Evolutionary conservation across 192 early-diverging fungal species (phyloP).

Genomic region (Radiomyces spectabilis): DNA sequence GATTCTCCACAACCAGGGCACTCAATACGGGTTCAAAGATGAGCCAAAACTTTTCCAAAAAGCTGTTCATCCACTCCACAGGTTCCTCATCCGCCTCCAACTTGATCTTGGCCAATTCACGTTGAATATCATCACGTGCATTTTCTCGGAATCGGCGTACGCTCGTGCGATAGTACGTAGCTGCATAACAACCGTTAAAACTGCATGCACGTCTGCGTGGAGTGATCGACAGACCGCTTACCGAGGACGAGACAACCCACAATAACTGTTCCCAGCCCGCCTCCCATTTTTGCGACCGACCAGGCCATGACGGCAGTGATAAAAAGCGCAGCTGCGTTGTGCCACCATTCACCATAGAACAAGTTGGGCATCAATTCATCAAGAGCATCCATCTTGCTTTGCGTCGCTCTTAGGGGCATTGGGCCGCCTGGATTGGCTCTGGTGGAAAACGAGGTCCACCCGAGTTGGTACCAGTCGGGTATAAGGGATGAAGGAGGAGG

Average conservation of each 20-base stretch:
- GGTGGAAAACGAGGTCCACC: constrained; percentile 12
- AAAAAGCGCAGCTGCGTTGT: constrained; percentile 19
- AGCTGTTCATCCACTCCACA: constrained; percentile 75
- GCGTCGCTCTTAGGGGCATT: constrained; percentile 1
- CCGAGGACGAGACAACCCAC: constrained; percentile 18
- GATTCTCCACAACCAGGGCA: constrained; percentile 50
- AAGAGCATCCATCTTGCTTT: background rate
- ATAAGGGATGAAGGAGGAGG: background rate
- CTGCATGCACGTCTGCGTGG: too few relatives aligned
- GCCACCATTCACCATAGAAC: constrained; percentile 28
- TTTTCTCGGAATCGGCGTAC: constrained; percentile 42
- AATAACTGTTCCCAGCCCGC: constrained; percentile 9
- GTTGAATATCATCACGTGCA: constrained; percentile 49
- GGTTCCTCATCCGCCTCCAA: constrained; percentile 47
- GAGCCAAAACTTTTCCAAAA: constrained; percentile 65
- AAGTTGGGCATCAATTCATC: constrained; percentile 11
- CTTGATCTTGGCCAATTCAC: constrained; percentile 35
- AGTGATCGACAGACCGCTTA: too few relatives aligned
- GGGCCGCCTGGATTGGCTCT: constrained; percentile 4
- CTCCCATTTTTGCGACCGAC: constrained; percentile 8
- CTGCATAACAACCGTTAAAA: too few relatives aligned
- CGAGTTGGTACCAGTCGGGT: constrained; percentile 20
- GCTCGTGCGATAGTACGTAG: constrained; percentile 50
- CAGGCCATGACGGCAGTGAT: constrained; percentile 12
- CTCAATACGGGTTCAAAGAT: constrained; percentile 73